These are phyloP conservation scores for Fusarium begoniae DNA, from an alignment of 2,329 filamentous ascomycete species.

Conservation along the genomic window DNA sequence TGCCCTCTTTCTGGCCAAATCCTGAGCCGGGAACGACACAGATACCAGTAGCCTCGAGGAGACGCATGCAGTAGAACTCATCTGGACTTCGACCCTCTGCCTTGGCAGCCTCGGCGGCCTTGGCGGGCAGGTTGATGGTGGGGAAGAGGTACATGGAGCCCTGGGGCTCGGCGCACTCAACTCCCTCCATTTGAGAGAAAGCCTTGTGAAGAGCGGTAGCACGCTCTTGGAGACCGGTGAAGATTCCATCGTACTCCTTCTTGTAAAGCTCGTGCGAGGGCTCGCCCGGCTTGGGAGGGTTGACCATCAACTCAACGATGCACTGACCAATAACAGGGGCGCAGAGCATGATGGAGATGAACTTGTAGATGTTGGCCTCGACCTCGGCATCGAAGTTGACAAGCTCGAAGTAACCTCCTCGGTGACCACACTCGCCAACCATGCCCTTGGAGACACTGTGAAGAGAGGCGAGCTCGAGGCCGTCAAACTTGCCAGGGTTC, in stretches of 20 bases:
- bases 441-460: slow-evolving; percentile 98
- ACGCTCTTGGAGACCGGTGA: slow-evolving; percentile 78
- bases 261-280: slow-evolving; percentile 86
- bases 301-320: slow-evolving; percentile 97
- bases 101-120: slow-evolving; percentile 79
- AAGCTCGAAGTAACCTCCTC: slow-evolving; percentile 97
- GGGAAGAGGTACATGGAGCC: slow-evolving; percentile 99
- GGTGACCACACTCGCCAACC: slow-evolving; percentile 98
- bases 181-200: slow-evolving; percentile 94
- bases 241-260: slow-evolving; percentile 86
- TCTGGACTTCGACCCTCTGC: slow-evolving; percentile 80
- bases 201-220: slow-evolving; percentile 88
- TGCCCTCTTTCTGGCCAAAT: slow-evolving; percentile 93
- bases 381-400: slow-evolving; percentile 87
- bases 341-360: slow-evolving; percentile 96
- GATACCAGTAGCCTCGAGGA: slow-evolving; percentile 93
- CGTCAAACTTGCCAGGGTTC: slow-evolving; percentile 78
- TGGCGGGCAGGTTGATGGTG: slow-evolving; percentile 80
- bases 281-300: slow-evolving; percentile 85
- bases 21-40: slow-evolving; percentile 93
- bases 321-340: slow-evolving; percentile 96
- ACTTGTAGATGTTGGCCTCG: slow-evolving; percentile 96
- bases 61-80: slow-evolving; percentile 91
- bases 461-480: slow-evolving; percentile 87
- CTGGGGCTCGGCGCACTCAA: slow-evolving; percentile 88